phyloP scores from a whole-genome alignment of 345 rosid species.

The Eutrema japonicum region DNA sequence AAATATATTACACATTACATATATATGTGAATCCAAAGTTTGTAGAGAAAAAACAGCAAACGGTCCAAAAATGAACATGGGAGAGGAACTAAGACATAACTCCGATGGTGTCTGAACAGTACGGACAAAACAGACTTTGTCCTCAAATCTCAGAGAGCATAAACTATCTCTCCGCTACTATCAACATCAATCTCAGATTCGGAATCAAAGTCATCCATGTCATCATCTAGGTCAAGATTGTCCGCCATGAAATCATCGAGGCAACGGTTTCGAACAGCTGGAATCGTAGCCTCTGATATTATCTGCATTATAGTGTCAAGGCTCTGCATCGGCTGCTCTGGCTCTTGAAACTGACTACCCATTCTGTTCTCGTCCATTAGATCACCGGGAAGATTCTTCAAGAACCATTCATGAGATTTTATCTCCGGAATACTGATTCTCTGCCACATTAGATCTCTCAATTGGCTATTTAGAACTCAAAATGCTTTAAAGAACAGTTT shows the following conservation, averaged over 20 bases:
- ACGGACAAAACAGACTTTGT: constrained; percentile 24
- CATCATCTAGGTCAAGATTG: constrained; percentile 64
- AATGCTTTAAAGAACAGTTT: neutral
- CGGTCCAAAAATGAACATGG: constrained; percentile 26
- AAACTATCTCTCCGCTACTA: constrained; percentile 91
- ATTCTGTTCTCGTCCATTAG: constrained; percentile 65
- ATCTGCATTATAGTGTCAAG: constrained; percentile 89
- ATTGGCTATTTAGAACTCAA: neutral
- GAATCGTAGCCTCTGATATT: constrained; percentile 88
- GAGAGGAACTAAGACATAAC: constrained; percentile 33
- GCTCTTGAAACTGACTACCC: constrained; percentile 69
- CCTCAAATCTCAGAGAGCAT: constrained; percentile 52
- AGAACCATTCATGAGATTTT: constrained; percentile 76
- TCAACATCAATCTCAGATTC: constrained; percentile 87
- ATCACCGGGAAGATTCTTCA: constrained; percentile 85
- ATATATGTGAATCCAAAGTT: constrained; percentile 35
- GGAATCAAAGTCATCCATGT: constrained; percentile 85
- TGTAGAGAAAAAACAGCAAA: constrained; percentile 24
- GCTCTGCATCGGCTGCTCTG: constrained; percentile 89
- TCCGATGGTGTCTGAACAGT: constrained; percentile 38
- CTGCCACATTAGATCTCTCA: constrained; percentile 52
- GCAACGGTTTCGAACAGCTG: constrained; percentile 58
- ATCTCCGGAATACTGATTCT: constrained; percentile 87
- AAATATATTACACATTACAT: constrained; percentile 31
- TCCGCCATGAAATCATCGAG: constrained; percentile 52